These are phyloP conservation scores for Solanum pinnatisectum DNA, from an alignment of 257 asterid species.

Conservation along the genomic window DNA sequence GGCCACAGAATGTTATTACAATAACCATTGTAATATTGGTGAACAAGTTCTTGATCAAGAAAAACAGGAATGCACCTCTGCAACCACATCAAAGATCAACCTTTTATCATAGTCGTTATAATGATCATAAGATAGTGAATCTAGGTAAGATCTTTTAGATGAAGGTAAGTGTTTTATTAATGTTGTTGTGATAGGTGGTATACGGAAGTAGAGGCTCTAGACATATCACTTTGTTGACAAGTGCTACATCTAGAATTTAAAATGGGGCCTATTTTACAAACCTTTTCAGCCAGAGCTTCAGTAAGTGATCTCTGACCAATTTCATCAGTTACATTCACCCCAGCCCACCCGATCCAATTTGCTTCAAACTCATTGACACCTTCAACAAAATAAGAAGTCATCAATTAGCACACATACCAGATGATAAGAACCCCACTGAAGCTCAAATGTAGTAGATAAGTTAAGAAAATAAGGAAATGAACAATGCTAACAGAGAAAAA, in stretches of 20 bases:
- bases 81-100: not conserved
- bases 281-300: slow-evolving; percentile 82
- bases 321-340: slow-evolving; percentile 88
- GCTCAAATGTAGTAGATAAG: not conserved
- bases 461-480: not conserved
- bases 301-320: slow-evolving; percentile 77
- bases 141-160: not conserved
- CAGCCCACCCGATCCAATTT: slow-evolving; percentile 98
- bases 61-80: slow-evolving; percentile 92
- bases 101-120: not conserved
- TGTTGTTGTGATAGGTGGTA: not conserved
- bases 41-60: slow-evolving; percentile 73
- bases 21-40: slow-evolving; percentile 79
- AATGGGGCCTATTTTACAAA: slow-evolving; percentile 5
- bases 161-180: not conserved
- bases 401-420: not conserved
- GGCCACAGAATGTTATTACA: slow-evolving; percentile 94
- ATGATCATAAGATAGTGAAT: not conserved
- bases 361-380: slow-evolving; percentile 88
- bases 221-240: not conserved
- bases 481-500: not conserved
- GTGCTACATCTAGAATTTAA: not conserved
- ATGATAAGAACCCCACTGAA: not conserved
- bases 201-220: not conserved
- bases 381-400: slow-evolving; percentile 19